phyloP scores from a whole-genome alignment of 441 rosid species.

The Cnidoscolus chayamansa region DNA sequence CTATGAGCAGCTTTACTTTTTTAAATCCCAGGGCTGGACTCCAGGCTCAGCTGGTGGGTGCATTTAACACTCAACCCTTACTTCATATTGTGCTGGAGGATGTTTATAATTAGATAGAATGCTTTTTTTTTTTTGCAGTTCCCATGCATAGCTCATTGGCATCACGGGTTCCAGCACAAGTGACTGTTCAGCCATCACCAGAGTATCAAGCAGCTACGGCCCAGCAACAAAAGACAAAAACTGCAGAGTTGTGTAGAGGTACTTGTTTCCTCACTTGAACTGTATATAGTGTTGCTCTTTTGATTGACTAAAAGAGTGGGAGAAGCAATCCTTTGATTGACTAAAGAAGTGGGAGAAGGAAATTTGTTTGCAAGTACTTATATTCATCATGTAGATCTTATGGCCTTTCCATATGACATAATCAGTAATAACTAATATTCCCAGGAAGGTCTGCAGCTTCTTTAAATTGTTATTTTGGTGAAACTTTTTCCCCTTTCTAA shows the following conservation, averaged over 20 bases:
- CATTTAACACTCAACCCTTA: not conserved
- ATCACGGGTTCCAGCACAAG: slow-evolving; percentile 38
- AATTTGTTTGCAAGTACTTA: not conserved
- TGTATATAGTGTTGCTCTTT: not conserved
- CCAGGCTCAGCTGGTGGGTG: slow-evolving; percentile 47
- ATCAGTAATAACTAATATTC: not conserved
- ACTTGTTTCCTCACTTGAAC: not conserved
- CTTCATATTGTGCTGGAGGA: not conserved
- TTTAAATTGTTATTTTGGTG: not conserved
- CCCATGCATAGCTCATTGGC: slow-evolving; percentile 38
- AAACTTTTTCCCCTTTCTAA: not conserved
- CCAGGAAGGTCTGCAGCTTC: not conserved
- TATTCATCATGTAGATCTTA: not conserved
- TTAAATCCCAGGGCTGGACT: slow-evolving; percentile 50
- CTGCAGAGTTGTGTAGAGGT: slow-evolving; percentile 54
- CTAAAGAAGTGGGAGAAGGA: not conserved
- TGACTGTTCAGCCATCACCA: slow-evolving; percentile 42
- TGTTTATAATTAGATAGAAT: slow-evolving; percentile 10
- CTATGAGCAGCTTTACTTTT: slow-evolving; percentile 75
- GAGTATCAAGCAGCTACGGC: slow-evolving; percentile 43
- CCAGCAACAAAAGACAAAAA: slow-evolving; percentile 41
- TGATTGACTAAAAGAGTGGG: not conserved
- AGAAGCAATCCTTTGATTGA: not conserved
- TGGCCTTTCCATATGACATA: not conserved
- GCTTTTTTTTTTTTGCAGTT: slow-evolving; percentile 31